Evolutionary conservation across 768 basidiomycete species (phyloP).

Genomic region (Tricholoma saponaceum): DNA sequence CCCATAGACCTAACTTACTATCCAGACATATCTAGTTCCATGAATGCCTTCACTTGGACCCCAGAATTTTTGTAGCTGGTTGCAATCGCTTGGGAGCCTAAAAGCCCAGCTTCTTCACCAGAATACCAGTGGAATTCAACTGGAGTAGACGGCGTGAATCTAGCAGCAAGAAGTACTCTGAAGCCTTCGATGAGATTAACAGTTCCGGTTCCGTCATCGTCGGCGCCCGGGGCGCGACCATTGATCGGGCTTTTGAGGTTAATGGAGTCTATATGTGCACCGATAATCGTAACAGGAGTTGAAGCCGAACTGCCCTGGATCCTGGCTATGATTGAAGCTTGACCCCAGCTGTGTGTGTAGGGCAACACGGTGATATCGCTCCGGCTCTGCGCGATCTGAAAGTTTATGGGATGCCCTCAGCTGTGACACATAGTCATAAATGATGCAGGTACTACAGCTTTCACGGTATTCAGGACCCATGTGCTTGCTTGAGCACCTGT

Average conservation of each 20-base stretch:
- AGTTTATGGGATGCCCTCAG: neutral
- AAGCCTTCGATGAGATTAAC: conserved; percentile 42
- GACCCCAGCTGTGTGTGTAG: conserved; percentile 30
- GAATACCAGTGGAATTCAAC: conserved; percentile 49
- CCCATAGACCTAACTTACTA: conserved; percentile 21
- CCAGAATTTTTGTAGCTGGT: conserved; percentile 42
- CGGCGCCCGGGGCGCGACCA: conserved; percentile 44
- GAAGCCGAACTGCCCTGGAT: conserved; percentile 29
- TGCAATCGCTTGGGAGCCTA: conserved; percentile 53
- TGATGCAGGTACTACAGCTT: conserved; percentile 11
- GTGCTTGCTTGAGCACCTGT: conserved; percentile 28
- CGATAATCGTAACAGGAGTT: conserved; percentile 32
- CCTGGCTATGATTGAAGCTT: conserved; percentile 33
- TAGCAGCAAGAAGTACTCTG: conserved; percentile 33
- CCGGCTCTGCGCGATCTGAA: conserved; percentile 12
- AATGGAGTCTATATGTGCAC: conserved; percentile 40
- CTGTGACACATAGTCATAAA: neutral
- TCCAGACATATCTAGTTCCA: conserved; percentile 39
- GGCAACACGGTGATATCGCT: conserved; percentile 24
- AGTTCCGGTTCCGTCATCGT: conserved; percentile 45
- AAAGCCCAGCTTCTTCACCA: conserved; percentile 40
- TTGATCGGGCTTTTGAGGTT: conserved; percentile 33
- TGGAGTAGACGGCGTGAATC: conserved; percentile 34
- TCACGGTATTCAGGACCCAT: conserved; percentile 27
- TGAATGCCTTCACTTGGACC: conserved; percentile 45